phyloP scores from a whole-genome alignment of 2,329 filamentous ascomycete genomes.

The Chaetomiaceae sp. region DNA sequence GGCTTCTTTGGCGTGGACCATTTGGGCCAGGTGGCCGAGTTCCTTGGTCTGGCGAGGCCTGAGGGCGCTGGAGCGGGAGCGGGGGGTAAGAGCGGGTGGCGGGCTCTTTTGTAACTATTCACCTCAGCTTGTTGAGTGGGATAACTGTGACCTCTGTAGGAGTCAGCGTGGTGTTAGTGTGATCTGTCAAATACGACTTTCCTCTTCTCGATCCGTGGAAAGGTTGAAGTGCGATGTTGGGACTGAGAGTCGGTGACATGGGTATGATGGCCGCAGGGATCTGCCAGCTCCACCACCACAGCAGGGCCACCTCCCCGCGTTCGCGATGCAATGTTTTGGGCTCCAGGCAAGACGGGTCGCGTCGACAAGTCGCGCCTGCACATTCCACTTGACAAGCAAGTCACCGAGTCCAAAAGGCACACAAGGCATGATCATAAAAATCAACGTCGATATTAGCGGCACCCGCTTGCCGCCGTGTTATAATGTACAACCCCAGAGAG shows the following conservation, averaged over 20 bases:
- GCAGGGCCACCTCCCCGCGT: too few species aligned
- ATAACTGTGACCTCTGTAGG: neutral
- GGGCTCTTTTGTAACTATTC: slow-evolving; percentile 23
- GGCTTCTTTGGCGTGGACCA: slow-evolving; percentile 40
- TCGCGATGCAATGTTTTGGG: slow-evolving; percentile 6
- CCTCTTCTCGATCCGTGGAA: neutral
- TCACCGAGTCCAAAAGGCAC: neutral
- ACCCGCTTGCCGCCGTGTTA: slow-evolving; percentile 30
- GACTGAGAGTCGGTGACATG: neutral
- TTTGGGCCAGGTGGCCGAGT: slow-evolving; percentile 34
- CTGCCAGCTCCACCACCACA: neutral
- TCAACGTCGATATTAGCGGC: slow-evolving; percentile 24
- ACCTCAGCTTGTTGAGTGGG: neutral
- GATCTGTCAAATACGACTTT: too few species aligned
- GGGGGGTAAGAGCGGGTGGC: slow-evolving; percentile 29
- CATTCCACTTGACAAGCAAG: neutral
- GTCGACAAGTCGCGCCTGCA: neutral
- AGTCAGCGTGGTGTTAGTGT: too few species aligned
- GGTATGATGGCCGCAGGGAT: neutral
- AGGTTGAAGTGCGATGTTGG: neutral
- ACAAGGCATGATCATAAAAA: slow-evolving; percentile 21
- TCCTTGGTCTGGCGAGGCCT: slow-evolving; percentile 31
- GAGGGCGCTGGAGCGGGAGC: neutral
- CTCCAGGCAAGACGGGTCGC: neutral
- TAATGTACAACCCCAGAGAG: slow-evolving; percentile 39